Conservation (phyloP, 148 eudicot species). For the Limonium bicolor region DNA sequence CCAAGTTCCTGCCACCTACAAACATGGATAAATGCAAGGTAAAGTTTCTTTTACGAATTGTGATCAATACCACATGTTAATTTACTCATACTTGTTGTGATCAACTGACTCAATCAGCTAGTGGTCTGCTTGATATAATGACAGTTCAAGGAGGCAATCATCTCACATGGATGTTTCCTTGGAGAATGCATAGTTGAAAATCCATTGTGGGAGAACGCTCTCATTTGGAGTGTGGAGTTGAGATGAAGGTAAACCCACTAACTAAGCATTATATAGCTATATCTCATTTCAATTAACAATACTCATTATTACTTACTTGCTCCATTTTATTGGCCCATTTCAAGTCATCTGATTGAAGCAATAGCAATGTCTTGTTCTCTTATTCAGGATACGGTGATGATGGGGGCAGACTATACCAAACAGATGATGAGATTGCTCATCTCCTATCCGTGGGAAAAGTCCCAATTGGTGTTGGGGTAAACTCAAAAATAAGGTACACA, state of each 20-base stretch:
- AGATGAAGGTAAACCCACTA: not conserved
- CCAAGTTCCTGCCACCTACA: slow-evolving; percentile 78
- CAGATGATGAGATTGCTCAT: slow-evolving; percentile 77
- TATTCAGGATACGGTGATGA: slow-evolving; percentile 88
- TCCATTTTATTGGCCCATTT: not conserved
- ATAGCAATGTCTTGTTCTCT: too few relatives aligned
- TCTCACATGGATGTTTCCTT: slow-evolving; percentile 94
- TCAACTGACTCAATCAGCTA: too few relatives aligned
- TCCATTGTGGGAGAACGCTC: slow-evolving; percentile 94
- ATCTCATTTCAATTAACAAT: not conserved
- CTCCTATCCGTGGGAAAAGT: slow-evolving; percentile 62
- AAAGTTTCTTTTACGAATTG: too few relatives aligned
- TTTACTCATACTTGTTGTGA: too few relatives aligned
- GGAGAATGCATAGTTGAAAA: slow-evolving; percentile 56
- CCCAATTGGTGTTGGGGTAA: slow-evolving; percentile 81
- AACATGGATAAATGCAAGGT: slow-evolving; percentile 86
- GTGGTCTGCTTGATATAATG: too few relatives aligned
- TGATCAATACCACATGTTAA: too few relatives aligned
- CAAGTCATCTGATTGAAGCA: too few relatives aligned
- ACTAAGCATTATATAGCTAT: not conserved
- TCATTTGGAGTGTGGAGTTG: slow-evolving; percentile 73
- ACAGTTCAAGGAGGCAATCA: slow-evolving; percentile 78
- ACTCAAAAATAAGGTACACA: slow-evolving; percentile 73
- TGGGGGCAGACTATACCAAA: slow-evolving; percentile 98
- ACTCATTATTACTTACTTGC: not conserved